phyloP scores from a whole-genome alignment of 2,329 filamentous ascomycete genomes.

The Dactylellina sp. region DNA sequence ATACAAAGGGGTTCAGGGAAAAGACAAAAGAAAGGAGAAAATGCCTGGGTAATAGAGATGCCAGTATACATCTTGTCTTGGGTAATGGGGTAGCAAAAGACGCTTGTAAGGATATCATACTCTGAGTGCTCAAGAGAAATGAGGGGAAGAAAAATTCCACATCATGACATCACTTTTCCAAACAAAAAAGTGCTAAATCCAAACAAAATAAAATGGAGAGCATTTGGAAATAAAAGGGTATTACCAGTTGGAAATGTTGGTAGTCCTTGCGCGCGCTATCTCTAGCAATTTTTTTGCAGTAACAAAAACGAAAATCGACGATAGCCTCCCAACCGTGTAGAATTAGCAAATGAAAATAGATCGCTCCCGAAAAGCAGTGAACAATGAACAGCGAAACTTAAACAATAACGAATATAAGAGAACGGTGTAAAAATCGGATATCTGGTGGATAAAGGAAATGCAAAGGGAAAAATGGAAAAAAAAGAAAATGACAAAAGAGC shows the following conservation, averaged over 20 bases:
- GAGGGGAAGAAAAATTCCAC: slow-evolving; percentile 21
- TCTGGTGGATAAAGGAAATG: slow-evolving; percentile 1
- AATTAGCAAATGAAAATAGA: slow-evolving; percentile 48
- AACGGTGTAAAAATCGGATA: slow-evolving; percentile 1
- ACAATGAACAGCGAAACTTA: slow-evolving; percentile 7
- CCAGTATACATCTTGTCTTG: slow-evolving; percentile 26
- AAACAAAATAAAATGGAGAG: slow-evolving; percentile 38
- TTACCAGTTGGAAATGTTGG: slow-evolving; percentile 34
- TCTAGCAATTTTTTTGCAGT: slow-evolving; percentile 52
- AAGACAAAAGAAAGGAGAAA: slow-evolving; percentile 33
- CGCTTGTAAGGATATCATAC: slow-evolving; percentile 49
- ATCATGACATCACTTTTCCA: slow-evolving; percentile 46
- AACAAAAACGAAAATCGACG: slow-evolving; percentile 52
- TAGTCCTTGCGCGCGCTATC: slow-evolving; percentile 47
- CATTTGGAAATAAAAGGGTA: slow-evolving; percentile 37
- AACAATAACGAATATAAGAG: slow-evolving; percentile 7
- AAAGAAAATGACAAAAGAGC: slow-evolving; percentile 29
- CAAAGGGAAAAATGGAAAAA: slow-evolving; percentile 4
- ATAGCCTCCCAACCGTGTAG: slow-evolving; percentile 56
- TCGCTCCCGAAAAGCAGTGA: slow-evolving; percentile 42
- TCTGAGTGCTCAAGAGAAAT: slow-evolving; percentile 28
- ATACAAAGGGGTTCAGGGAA: slow-evolving; percentile 22
- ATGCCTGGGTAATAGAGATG: slow-evolving; percentile 20
- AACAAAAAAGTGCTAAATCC: slow-evolving; percentile 37
- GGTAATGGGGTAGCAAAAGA: slow-evolving; percentile 22